Evolutionary conservation across 208 protist species (phyloP), one percentile per base, ranked within the genome.

Genomic region (Porcisia hertigi): DNA sequence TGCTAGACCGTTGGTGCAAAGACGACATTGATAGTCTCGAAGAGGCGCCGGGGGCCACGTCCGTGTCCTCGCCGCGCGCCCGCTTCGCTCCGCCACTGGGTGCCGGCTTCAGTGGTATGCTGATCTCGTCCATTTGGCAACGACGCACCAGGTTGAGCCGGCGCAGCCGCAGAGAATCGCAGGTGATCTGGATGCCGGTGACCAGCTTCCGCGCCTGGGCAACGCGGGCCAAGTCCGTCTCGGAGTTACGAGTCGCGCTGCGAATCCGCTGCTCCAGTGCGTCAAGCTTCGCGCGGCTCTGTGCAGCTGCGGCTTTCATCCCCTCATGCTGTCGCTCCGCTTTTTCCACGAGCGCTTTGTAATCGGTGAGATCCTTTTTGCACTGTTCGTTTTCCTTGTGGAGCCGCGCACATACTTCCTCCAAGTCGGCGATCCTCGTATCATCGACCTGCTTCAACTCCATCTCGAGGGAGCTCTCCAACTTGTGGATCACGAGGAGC

Each of bases 111-210:
- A 97, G 73, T 20, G 88, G 90, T 1, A 98, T 66, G 8, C 82
- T 79, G 20, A 96, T 89, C 71, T 95, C 93, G 57, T 98, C 90
- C 84, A 98, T 94, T 65, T 96, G 86, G 75, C 92, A 96, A 3
- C 90, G 89, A 16, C 87, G 88, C 41, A 98, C 86, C 52, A 97
- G 63, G 60, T 85, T 87, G 41, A 92, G 81, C 43, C 97, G 93
- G n/a, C 85, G 83, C 49, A 86, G 80, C 5, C 94, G 90, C 69
- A 97, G 79, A 43, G 90, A 87, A 66, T 97, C 90, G 76, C 96
- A 94, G 39, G 93, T 83, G 25, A 88, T 88, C 80, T 98, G 88
- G 18, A 94, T 73, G 3, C 69, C 80, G 20, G 88, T 94, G 11
- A 89, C 84, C 8, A 89, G 81, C 77, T 95, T 87, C 25, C 87